Evolutionary conservation across 495 filamentous ascomycete species (phyloP), one percentile per base, ranked within the genome.

Genomic region (Aspergillus taichungensis): DNA sequence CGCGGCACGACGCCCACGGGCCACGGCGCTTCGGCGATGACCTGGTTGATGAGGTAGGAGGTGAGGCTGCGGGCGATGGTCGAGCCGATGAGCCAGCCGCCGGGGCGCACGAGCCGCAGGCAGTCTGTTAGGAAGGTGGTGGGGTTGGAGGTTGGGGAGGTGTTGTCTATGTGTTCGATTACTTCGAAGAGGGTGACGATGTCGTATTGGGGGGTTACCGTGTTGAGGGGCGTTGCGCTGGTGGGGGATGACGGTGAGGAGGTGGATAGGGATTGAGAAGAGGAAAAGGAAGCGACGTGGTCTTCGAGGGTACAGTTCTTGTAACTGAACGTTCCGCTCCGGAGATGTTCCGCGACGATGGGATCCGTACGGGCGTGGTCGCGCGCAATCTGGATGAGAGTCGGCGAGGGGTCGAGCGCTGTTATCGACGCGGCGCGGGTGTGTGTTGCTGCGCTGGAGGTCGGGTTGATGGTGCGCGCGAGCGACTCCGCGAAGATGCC

Each of bases 401-500:
- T 77, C 1, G 78, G 56, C 11, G 84, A 85, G 0, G 92, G 88
- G 57, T 98, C 94, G 51, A 98, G 82, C 6, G 83, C 94, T 2
- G 84, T 79, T 9, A 95, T 88, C 13, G 71, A 76, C 3, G 60
- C 62, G 0, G 87, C 88, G 30, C 66, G 71, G 6, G 78, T 73
- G 34, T 85, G 71, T 8, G 69, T 66, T 30, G 68, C 71, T 2
- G 57, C 49, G 0, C 77, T 78, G 5, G 60, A 62, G 5, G 72
- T 56, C 12, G 87, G 65, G 12, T 55, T 50, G 40, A 77, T 68
- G 6, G 64, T 73, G n/a, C 92, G 78, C 4, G 94, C 90, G 6
- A 92, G 85, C 3, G 81, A 86, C 56, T 98, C 92, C 40, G 89
- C 86, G 59, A 97, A 94, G 64, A 98, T 98, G 38, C 92, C 92